These are phyloP conservation scores for Penicillium canariense DNA, from an alignment of 495 filamentous ascomycete genomes.

Conservation along the genomic window DNA sequence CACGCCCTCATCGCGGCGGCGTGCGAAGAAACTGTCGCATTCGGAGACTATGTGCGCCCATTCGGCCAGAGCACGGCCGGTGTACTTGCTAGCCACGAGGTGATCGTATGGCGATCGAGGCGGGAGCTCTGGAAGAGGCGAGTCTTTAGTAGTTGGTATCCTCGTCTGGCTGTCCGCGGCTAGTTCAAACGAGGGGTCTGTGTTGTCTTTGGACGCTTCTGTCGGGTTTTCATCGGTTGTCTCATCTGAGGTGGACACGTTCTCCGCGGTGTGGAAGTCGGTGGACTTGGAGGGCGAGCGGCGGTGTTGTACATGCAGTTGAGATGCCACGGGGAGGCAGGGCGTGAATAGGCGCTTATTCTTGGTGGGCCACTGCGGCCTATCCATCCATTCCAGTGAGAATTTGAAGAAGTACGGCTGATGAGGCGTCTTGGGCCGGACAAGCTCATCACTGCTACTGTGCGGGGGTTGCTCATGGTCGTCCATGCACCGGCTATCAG, in stretches of 20 bases:
- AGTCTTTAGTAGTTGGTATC: conserved; percentile 21
- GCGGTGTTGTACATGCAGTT: conserved; percentile 41
- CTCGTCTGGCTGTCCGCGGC: conserved; percentile 6
- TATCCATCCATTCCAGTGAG: conserved; percentile 71
- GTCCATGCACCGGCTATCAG: conserved; percentile 33
- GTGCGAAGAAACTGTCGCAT: conserved; percentile 88
- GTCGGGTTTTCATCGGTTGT: conserved; percentile 15
- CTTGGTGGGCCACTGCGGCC: conserved; percentile 48
- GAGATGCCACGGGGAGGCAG: conserved; percentile 69
- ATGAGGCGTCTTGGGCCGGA: conserved; percentile 44
- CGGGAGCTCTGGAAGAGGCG: conserved; percentile 23
- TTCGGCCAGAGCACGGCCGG: conserved; percentile 85
- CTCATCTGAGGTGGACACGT: conserved; percentile 14
- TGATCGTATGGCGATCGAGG: conserved; percentile 23
- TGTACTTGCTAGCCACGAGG: conserved; percentile 61
- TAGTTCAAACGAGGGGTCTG: conserved; percentile 8
- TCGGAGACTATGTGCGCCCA: conserved; percentile 84
- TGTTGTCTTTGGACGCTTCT: background rate
- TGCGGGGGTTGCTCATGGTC: conserved; percentile 25
- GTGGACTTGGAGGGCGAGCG: conserved; percentile 26
- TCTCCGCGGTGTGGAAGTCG: conserved; percentile 31
- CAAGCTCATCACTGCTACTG: conserved; percentile 26
- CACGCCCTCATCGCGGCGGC: conserved; percentile 82
- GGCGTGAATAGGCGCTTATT: conserved; percentile 68
- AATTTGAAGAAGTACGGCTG: conserved; percentile 73